A percentile compares a stretch with the other conserved stretches of the same genome.
phyloP scores from a whole-genome alignment of 345 rosid genomes.

The Draba incana region DNA sequence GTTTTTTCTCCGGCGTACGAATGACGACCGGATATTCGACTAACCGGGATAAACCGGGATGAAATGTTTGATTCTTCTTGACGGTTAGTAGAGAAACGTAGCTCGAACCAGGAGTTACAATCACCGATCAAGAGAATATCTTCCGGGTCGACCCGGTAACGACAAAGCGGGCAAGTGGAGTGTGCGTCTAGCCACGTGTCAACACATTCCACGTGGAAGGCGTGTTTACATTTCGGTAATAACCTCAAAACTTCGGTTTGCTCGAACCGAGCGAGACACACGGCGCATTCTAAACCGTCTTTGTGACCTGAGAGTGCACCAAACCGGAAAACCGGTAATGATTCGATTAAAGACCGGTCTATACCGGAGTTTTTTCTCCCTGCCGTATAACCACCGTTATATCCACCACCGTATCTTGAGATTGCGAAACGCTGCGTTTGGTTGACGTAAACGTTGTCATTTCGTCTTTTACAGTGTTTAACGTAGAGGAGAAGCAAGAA shows the following conservation, averaged over 20 bases:
- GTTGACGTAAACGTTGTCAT: slow-evolving; percentile 31
- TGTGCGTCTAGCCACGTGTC: slow-evolving; percentile 98
- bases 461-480: slow-evolving; percentile 64
- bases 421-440: slow-evolving; percentile 31
- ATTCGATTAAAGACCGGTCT: slow-evolving; percentile 69
- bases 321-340: slow-evolving; percentile 83
- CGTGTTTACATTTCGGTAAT: slow-evolving; percentile 89
- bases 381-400: neutral
- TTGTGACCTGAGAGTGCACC: slow-evolving; percentile 71
- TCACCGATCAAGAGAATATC: slow-evolving; percentile 65
- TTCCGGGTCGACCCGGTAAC: slow-evolving; percentile 89
- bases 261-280: slow-evolving; percentile 71
- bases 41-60: slow-evolving; percentile 21
- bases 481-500: slow-evolving; percentile 81
- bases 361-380: slow-evolving; percentile 76
- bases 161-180: slow-evolving; percentile 94
- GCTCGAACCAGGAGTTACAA: slow-evolving; percentile 37
- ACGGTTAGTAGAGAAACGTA: slow-evolving; percentile 28
- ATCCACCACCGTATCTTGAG: slow-evolving; percentile 20
- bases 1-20: slow-evolving; percentile 65
- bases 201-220: slow-evolving; percentile 90
- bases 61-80: slow-evolving; percentile 7
- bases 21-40: slow-evolving; percentile 70
- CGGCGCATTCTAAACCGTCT: slow-evolving; percentile 85
- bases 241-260: slow-evolving; percentile 61